Evolutionary conservation across 495 filamentous ascomycete genomes (phyloP), one percentile per base, ranked within the genome.

Genomic region (Aspergillus heteromorphus): DNA sequence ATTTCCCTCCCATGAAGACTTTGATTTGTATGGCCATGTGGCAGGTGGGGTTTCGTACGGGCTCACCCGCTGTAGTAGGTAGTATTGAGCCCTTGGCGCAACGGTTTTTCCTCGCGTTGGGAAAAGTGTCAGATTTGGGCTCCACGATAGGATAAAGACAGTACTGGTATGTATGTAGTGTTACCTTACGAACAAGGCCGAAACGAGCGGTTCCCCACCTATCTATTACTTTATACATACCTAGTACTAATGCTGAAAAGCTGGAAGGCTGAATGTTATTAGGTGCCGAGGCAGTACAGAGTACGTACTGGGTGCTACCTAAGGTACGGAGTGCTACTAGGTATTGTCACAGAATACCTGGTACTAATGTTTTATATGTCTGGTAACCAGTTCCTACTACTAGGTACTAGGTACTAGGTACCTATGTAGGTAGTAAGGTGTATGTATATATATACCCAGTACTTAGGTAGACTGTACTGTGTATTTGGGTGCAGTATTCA

Each of bases 91-190:
- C 56, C 61, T 68, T 67, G 67, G 66, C 66, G 59, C 69, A 75
- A 75, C 70, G 69, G 67, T 65, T 72, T 72, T 73, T 71, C 45
- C 17, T 57, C 36, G 17, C 23, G 52, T 57, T 57, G 45, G 61
- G 45, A 49, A 58, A 58, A 40, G 54, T 17, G 42, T 53, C 51
- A 41, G 52, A 57, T 56, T 51, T 42, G 51, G 43, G 40, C 40
- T 50, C 51, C 51, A 55, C 47, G 55, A 17, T 49, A 54, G 48
- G 48, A 49, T 54, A 27, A 36, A 19, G 13, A 50, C 23, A n/a
- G n/a, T n/a, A n/a, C n/a, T n/a, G 49, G 31, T 38, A 27, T 27
- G 23, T 27, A 27, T 7, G 7, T 27, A 40, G n/a, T 10, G 16
- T 43, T 29, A 18, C 2, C 9, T 43, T 29, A 18, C 2, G n/a